Evolutionary conservation across 345 rosid species (phyloP), one percentile per base, ranked within the genome.

Genomic region (Populus nigra): DNA sequence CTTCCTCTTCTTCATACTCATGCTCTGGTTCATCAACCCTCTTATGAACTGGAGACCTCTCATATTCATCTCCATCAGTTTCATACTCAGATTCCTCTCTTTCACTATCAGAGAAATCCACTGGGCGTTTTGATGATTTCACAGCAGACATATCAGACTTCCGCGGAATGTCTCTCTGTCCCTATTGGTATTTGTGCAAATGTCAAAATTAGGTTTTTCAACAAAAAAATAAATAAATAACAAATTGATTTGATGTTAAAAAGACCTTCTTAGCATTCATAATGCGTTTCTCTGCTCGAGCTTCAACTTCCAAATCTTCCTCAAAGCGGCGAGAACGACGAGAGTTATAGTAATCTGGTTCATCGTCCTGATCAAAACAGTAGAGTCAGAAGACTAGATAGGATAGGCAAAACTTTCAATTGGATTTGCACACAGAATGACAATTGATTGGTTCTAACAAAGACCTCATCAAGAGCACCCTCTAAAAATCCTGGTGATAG

Each of bases 31-130:
- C 97, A 84, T 90, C 97, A 68, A 80, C 83, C 82, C 92, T 87
- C 81, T 89, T 87, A 69, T 83, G 90, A 16, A 83, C 73, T 2
- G 81, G 87, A 72, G 95, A 72, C 74, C 90, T 91, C 80, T 87
- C 97, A 83, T 84, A 88, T 76, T 92, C 98, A 74, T 89, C 94
- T 63, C 90, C 98, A 76, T 96, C 95, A 76, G 90, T 93, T 87
- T 93, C 99, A 81, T 96, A 96, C 68, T 96, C 99, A 23, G 97
- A 96, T 82, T 91, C 98, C 80, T 92, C 98, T 86, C 89, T 89
- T 59, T 96, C 99, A 78, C 98, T 93, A 69, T 90, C 97, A 23
- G 97, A 91, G 87, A 90, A 93, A 74, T 86, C 90, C 78, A 87
- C 83, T n/a, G 90, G 94, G 33, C 88, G 97, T 71, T 92, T 85